Conservation (phyloP, 352 stramenopile genomes). For the Phytopythium kandeliae region DNA sequence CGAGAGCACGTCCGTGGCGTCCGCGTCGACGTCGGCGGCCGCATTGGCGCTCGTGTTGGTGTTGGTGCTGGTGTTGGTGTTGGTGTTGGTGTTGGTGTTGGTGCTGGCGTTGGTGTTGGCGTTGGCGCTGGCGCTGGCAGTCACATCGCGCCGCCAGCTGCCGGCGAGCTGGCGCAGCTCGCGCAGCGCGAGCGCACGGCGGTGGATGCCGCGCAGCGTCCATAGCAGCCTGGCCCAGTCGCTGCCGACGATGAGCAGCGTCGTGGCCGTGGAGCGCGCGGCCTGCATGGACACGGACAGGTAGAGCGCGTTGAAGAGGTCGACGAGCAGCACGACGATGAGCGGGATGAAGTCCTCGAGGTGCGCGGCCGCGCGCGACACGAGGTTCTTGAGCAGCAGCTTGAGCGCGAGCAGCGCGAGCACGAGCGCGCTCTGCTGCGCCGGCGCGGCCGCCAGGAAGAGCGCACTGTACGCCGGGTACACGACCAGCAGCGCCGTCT, state of each 20-base stretch:
- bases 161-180: no score
- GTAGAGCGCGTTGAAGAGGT: constrained; percentile 33
- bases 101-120: no score
- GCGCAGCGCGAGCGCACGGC: neutral
- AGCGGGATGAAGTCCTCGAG: constrained; percentile 18
- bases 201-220: neutral
- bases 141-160: no score
- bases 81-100: no score
- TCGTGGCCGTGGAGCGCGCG: neutral
- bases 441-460: neutral
- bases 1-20: constrained; percentile 1
- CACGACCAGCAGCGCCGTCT: constrained; percentile 13
- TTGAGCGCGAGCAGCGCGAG: constrained; percentile 24
- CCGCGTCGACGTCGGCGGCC: no score
- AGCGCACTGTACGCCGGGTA: neutral
- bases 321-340: constrained; percentile 25
- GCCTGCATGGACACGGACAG: constrained; percentile 2
- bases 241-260: neutral
- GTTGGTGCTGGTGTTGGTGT: no score
- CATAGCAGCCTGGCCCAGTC: no score
- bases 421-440: constrained; percentile 1
- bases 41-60: no score
- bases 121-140: no score
- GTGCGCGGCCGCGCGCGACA: constrained; percentile 18
- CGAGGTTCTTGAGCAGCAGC: constrained; percentile 25